Conservation (phyloP, 768 basidiomycete species). For the Phallus indusiatus region DNA sequence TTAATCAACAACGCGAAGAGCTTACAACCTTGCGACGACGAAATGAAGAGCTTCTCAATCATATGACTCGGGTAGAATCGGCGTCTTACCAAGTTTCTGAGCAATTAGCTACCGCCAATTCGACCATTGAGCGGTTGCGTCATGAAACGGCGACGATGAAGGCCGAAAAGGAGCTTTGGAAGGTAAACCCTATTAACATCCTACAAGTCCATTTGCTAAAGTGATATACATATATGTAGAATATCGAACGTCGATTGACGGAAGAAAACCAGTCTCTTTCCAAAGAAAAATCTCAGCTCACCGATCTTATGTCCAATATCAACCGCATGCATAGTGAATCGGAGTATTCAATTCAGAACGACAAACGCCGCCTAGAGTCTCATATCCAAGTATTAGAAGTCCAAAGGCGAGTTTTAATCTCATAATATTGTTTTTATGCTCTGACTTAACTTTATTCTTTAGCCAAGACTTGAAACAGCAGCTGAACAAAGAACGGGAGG, state of each 20-base stretch:
- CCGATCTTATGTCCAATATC: conserved; percentile 81
- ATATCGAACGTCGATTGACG: conserved; percentile 67
- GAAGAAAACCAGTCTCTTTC: conserved; percentile 78
- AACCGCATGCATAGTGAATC: conserved; percentile 87
- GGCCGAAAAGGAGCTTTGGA: conserved; percentile 91
- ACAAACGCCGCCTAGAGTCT: conserved; percentile 70
- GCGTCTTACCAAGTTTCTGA: conserved; percentile 46
- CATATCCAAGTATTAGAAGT: conserved; percentile 69
- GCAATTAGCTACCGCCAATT: conserved; percentile 49
- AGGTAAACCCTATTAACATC: conserved; percentile 38
- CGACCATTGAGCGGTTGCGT: conserved; percentile 63
- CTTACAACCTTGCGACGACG: conserved; percentile 5
- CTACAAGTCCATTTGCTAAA: not conserved
- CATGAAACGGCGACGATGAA: conserved; percentile 82
- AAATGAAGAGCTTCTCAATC: conserved; percentile 6
- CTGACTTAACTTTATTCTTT: not conserved
- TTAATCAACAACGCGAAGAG: conserved; percentile 7
- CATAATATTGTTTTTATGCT: not conserved
- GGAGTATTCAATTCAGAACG: conserved; percentile 75
- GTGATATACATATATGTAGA: conserved; percentile 30
- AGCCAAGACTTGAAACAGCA: conserved; percentile 71
- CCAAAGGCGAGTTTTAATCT: conserved; percentile 50
- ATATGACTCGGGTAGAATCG: not conserved
- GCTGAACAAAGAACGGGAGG: conserved; percentile 65
- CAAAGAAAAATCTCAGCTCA: conserved; percentile 74